Percentiles rank a stretch among this genome's conserved stretches.
These are phyloP conservation scores for Pleurotus djamor DNA, from an alignment of 768 basidiomycete genomes.

Conservation along the genomic window DNA sequence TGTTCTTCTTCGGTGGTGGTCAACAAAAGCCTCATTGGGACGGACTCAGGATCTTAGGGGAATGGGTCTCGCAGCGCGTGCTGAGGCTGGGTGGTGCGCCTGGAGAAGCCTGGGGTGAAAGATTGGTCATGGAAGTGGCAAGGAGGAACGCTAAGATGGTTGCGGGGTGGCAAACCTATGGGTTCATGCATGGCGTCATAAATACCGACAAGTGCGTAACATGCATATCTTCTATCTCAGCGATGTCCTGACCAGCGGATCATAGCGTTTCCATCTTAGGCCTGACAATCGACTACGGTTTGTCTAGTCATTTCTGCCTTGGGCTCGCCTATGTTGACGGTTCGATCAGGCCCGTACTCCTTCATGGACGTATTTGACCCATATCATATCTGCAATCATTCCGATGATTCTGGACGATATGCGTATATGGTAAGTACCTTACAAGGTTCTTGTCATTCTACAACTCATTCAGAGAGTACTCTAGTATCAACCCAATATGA, in stretches of 20 bases:
- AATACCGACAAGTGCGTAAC: constrained; percentile 89
- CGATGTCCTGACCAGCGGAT: constrained; percentile 5
- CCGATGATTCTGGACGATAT: constrained; percentile 76
- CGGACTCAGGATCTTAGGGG: constrained; percentile 67
- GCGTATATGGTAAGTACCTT: constrained; percentile 51
- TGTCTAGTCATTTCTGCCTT: constrained; percentile 7
- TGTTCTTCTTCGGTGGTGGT: constrained; percentile 74
- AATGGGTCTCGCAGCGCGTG: constrained; percentile 70
- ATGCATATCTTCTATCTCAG: not conserved
- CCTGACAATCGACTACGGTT: constrained; percentile 76
- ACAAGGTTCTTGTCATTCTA: not conserved
- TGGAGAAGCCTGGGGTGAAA: constrained; percentile 65
- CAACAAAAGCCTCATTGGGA: constrained; percentile 77
- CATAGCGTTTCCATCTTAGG: constrained; percentile 72
- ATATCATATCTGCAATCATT: constrained; percentile 89
- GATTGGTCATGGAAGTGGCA: constrained; percentile 75
- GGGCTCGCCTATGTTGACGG: constrained; percentile 1
- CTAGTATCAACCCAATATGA: constrained; percentile 76
- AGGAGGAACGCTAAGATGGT: constrained; percentile 90
- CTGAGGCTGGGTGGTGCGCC: constrained; percentile 44
- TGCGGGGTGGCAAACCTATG: constrained; percentile 93
- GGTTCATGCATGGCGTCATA: constrained; percentile 95
- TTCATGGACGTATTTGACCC: constrained; percentile 94
- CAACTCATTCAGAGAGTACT: not conserved
- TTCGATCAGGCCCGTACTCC: constrained; percentile 73